phyloP scores from a whole-genome alignment of 2,329 filamentous ascomycete genomes.

The Alternaria hordeiaustralica region DNA sequence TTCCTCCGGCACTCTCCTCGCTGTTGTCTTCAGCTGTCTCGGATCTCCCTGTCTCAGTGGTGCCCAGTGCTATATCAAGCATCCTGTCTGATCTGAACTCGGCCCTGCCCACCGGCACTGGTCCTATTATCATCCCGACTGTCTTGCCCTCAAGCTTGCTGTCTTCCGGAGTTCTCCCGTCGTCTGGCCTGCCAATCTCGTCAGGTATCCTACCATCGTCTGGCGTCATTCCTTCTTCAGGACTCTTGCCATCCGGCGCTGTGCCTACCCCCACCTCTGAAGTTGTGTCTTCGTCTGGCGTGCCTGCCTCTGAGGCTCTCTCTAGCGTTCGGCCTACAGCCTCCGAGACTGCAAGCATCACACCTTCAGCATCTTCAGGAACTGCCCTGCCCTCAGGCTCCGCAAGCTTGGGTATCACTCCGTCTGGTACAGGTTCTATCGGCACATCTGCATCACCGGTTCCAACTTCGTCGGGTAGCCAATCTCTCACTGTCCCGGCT shows the following conservation, averaged over 20 bases:
- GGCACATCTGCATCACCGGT: conserved; percentile 14
- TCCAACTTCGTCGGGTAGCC: conserved; percentile 5
- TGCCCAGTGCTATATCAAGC: conserved; percentile 26
- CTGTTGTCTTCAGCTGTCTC: conserved; percentile 27
- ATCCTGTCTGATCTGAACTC: conserved; percentile 23
- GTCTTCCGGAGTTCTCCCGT: conserved; percentile 14
- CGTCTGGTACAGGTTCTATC: conserved; percentile 12
- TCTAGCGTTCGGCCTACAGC: conserved; percentile 9
- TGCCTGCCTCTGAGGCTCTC: conserved; percentile 11
- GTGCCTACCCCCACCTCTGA: conserved; percentile 10
- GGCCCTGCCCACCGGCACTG: conserved; percentile 20
- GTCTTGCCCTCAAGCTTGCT: conserved; percentile 13
- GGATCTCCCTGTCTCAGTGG: conserved; percentile 22
- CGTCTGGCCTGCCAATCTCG: conserved; percentile 1
- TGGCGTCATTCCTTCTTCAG: conserved; percentile 12
- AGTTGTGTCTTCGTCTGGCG: conserved; percentile 15
- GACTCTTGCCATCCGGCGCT: conserved; percentile 6
- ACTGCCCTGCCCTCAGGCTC: neutral
- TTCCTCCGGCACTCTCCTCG: conserved; percentile 24
- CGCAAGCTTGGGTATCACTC: conserved; percentile 8
- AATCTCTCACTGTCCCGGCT: conserved; percentile 22
- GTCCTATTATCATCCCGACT: conserved; percentile 13
- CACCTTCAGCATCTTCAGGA: conserved; percentile 1
- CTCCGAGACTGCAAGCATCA: conserved; percentile 13
- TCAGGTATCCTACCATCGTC: conserved; percentile 10